Base-by-base conservation (phyloP, 2,329 filamentous ascomycete genomes). In the Xylariales sp. region DNA sequence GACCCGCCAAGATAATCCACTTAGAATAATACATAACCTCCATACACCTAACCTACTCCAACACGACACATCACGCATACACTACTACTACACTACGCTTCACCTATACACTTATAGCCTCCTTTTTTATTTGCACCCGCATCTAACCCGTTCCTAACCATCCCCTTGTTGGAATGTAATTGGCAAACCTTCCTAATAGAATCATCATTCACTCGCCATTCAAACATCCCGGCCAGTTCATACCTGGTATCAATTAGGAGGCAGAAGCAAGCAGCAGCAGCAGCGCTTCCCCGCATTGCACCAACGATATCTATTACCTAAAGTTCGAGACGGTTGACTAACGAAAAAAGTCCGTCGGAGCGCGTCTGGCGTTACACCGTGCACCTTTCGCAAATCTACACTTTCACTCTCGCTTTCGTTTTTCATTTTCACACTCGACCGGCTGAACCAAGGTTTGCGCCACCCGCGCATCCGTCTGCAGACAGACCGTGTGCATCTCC, bases 271-370 rank as follows among this genome's bases (percentile, higher is more conserved):
- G 59, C 72, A 74, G 62, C 70, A 39, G 59, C 72, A 74, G 62
- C 70, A 14, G 39, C 39, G 59, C 73, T 82, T 81, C 81, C 81
- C 81, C 81, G 80, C 81, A 81, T 80, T 76, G 71, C 77, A 73
- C 77, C 76, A 78, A 68, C 74, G 75, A 74, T 74, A 79, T 71
- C 72, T 80, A 75, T 84, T 84, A 84, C 82, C 81, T 84, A 84
- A 84, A 76, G 80, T 70, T 68, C 72, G 72, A 74, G 68, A 72
- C 68, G 68, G 72, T 81, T 84, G 82, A 84, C 82, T 84, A 84
- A 84, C 80, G 9, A 82, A 77, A 81, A 83, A 83, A 71, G 46
- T 71, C n/a, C 48, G 43, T 46, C 54, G 48, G 62, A 39, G 36
- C 36, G 55, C 12, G 10, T 32, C 49, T 58, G 43, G 30, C 8